Base-by-base conservation (phyloP, 148 eudicot genomes). In the Suaeda aralocaspica region DNA sequence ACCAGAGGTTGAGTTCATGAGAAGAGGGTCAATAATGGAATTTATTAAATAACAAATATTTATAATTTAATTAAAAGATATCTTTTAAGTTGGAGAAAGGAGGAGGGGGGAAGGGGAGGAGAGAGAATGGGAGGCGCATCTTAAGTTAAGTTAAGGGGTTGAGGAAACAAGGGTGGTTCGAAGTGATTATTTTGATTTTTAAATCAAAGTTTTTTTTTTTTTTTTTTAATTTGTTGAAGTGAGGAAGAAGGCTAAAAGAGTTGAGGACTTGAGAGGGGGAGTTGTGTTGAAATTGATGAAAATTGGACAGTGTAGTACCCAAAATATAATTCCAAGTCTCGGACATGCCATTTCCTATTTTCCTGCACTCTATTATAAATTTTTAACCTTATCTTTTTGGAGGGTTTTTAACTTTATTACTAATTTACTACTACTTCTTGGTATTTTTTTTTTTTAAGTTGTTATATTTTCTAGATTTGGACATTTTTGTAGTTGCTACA, bases 81-180 rank as follows among this genome's bases (percentile, higher is more conserved):
- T 18, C 9, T 15, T 52, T 29, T 45, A 64, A 21, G 69, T 63
- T 28, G 70, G 71, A 44, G 62, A 33, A 28, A 68, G 31, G 34
- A 51, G 67, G 15, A 65, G 24, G 36, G 36, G 29, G 22, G 39
- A 41, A 15, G 63, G 26, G 10, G 70, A 70, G 36, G 69, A 71
- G 75, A 74, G 65, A 70, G 68, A 74, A 67, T 14, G 72, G 56
- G 82, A 67, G 76, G 72, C 39, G 50, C 78, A 70, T 74, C 63
- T 60, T 78, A 36, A 8, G n/a, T n/a, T n/a, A 4, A 36, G 5
- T 36, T 36, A 67, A 30, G 73, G 59, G 49, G 67, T 48, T 59
- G 42, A 44, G 66, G 49, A 63, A 63, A 19, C n/a, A 41, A 15
- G 28, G 66, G 28, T n/a, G 44, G 11, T 18, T 30, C 19, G 18